A percentile compares a stretch with the other conserved stretches of the same genome.
phyloP scores from a whole-genome alignment of 2,329 filamentous ascomycete genomes.

The Alternaria sp. region DNA sequence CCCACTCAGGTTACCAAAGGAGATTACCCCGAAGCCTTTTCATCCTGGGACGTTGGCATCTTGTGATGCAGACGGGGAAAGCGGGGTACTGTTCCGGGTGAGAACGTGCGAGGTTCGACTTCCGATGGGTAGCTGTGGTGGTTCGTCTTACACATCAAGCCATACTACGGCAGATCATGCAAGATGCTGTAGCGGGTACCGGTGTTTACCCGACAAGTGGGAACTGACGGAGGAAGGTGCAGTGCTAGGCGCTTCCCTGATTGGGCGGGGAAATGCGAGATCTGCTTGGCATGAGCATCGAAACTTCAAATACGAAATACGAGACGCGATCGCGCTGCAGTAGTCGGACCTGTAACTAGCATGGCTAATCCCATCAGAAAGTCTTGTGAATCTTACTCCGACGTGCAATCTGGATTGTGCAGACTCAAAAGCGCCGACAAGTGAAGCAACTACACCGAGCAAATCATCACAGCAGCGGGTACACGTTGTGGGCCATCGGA shows the following conservation, averaged over 20 bases:
- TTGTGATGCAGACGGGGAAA: constrained; percentile 20
- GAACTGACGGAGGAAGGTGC: background rate
- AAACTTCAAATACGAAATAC: background rate
- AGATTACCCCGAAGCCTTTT: constrained; percentile 8
- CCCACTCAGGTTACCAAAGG: constrained; percentile 1
- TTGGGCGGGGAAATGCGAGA: constrained; percentile 19
- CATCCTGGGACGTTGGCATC: background rate
- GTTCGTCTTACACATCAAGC: constrained; percentile 5
- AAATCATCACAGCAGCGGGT: background rate
- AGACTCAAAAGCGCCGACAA: background rate
- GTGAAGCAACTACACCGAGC: background rate
- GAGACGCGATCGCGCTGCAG: background rate
- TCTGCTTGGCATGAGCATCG: constrained; percentile 13
- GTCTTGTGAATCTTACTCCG: background rate
- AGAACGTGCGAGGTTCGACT: constrained; percentile 17
- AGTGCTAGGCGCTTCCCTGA: constrained; percentile 7
- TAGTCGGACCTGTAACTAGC: background rate
- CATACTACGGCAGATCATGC: constrained; percentile 4
- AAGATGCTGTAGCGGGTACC: background rate
- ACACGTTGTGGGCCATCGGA: background rate
- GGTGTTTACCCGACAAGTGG: background rate
- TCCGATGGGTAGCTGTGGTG: background rate
- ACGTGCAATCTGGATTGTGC: background rate
- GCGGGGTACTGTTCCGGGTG: constrained; percentile 35
- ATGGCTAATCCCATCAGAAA: background rate